Conservation (phyloP, 2,329 filamentous ascomycete genomes). For the Ascocoryne sarcoides region DNA sequence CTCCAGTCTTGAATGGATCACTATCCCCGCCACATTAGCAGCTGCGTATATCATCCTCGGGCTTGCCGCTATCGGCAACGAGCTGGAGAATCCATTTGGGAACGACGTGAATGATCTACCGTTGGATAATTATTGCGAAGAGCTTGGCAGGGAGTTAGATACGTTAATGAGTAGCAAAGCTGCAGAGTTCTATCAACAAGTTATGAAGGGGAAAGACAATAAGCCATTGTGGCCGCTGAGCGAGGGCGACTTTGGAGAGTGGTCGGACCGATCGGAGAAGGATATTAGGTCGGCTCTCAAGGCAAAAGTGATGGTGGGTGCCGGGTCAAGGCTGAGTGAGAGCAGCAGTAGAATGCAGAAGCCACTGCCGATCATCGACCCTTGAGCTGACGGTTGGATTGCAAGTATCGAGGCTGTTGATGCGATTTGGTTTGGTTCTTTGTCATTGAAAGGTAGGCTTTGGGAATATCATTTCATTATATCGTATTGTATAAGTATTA, state of each 20-base stretch:
- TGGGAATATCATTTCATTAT: too few species aligned
- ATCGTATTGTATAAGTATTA: too few species aligned
- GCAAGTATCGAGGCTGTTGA: too few species aligned
- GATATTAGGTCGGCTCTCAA: slow-evolving; percentile 33
- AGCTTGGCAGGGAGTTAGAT: slow-evolving; percentile 66
- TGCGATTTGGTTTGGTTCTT: too few species aligned
- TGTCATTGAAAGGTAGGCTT: too few species aligned
- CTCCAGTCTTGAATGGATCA: slow-evolving; percentile 55
- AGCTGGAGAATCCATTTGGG: slow-evolving; percentile 82
- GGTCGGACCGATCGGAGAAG: slow-evolving; percentile 35
- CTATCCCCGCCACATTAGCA: slow-evolving; percentile 65
- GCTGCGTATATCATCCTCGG: slow-evolving; percentile 79
- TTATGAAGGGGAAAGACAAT: slow-evolving; percentile 19
- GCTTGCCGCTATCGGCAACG: slow-evolving; percentile 64
- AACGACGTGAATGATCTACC: slow-evolving; percentile 76
- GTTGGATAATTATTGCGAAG: slow-evolving; percentile 66
- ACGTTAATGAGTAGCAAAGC: slow-evolving; percentile 39
- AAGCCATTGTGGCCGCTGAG: slow-evolving; percentile 31
- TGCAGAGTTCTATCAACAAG: slow-evolving; percentile 16
- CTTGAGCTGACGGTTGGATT: too few species aligned
- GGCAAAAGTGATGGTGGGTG: slow-evolving; percentile 21
- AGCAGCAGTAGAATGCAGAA: neutral
- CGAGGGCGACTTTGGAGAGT: slow-evolving; percentile 33
- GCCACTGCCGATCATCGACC: too few species aligned
- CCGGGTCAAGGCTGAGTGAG: neutral